Evolutionary conservation across 352 stramenopile genomes (phyloP).

Genomic region (Globisporangium perplexum): DNA sequence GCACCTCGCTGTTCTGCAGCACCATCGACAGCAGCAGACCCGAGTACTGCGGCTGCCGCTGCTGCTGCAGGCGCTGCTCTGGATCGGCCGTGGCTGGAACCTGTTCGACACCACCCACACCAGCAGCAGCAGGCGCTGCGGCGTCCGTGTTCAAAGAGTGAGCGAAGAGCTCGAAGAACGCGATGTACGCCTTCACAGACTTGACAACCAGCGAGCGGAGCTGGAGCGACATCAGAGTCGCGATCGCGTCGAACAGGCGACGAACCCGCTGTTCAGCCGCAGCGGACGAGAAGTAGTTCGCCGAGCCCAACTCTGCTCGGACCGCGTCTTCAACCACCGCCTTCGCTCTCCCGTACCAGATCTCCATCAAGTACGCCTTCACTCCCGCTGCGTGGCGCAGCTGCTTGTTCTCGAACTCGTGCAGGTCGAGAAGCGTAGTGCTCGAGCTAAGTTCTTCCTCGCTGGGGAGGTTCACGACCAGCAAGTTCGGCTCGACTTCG

Average conservation of each 20-base stretch:
- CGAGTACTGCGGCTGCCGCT: neutral
- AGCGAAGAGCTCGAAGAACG: slow-evolving; percentile 61
- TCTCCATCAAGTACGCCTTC: slow-evolving; percentile 42
- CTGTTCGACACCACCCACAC: neutral
- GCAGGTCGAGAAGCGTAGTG: slow-evolving; percentile 30
- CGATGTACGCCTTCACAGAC: slow-evolving; percentile 55
- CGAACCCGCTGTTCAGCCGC: slow-evolving; percentile 21
- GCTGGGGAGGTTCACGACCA: slow-evolving; percentile 43
- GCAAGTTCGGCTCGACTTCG: slow-evolving; percentile 37
- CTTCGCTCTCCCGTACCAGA: slow-evolving; percentile 50
- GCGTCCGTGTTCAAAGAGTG: neutral
- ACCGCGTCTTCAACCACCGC: slow-evolving; percentile 40
- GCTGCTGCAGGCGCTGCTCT: neutral
- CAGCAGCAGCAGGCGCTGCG: neutral
- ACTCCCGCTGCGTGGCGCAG: slow-evolving; percentile 35
- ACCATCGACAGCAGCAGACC: neutral
- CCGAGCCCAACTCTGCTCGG: slow-evolving; percentile 19
- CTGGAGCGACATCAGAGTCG: slow-evolving; percentile 69
- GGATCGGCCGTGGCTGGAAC: neutral
- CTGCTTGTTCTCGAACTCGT: slow-evolving; percentile 49
- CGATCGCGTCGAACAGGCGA: slow-evolving; percentile 60
- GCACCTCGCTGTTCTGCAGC: neutral
- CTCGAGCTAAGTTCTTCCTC: slow-evolving; percentile 16
- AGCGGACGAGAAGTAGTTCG: slow-evolving; percentile 14
- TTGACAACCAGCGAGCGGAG: slow-evolving; percentile 57